Evolutionary conservation across 2,329 filamentous ascomycete species (phyloP).

Genomic region (Hirsutella minnesotensis): DNA sequence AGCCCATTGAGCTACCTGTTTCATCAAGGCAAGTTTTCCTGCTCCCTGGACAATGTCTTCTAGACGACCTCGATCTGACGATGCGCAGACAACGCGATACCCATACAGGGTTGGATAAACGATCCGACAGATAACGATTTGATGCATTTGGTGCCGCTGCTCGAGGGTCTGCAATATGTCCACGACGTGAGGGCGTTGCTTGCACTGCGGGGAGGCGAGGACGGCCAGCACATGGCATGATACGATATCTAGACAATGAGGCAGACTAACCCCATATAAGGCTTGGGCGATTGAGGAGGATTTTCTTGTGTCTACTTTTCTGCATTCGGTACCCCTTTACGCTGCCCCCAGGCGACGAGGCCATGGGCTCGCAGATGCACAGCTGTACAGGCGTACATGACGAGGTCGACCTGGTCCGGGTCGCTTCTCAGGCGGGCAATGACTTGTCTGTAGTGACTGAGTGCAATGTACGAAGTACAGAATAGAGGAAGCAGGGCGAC

Average conservation of each 20-base stretch:
- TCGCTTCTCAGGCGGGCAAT: too few relatives aligned
- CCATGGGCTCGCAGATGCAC: too few relatives aligned
- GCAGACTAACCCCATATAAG: neutral
- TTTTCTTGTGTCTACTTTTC: neutral
- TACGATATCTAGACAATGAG: neutral
- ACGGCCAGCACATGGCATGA: slow-evolving; percentile 45
- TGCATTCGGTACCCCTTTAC: too few relatives aligned
- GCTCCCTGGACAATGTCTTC: neutral
- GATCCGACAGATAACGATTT: slow-evolving; percentile 96
- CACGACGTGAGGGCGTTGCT: slow-evolving; percentile 88
- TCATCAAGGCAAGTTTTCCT: slow-evolving; percentile 67
- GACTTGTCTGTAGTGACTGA: too few relatives aligned
- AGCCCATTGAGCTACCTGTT: slow-evolving; percentile 97
- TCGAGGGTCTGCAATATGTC: slow-evolving; percentile 92
- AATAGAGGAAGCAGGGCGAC: too few relatives aligned
- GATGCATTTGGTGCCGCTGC: slow-evolving; percentile 78
- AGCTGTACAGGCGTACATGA: too few relatives aligned
- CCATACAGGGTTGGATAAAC: slow-evolving; percentile 98
- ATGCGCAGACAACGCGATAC: slow-evolving; percentile 82
- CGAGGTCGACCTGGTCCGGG: too few relatives aligned
- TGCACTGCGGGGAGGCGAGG: slow-evolving; percentile 78
- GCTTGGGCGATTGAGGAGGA: slow-evolving; percentile 1
- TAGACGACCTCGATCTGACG: slow-evolving; percentile 2
- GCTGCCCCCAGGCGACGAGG: too few relatives aligned
- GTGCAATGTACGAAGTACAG: too few relatives aligned